Conservation (phyloP, 2,329 filamentous ascomycete genomes). For the Colletotrichum siamense region DNA sequence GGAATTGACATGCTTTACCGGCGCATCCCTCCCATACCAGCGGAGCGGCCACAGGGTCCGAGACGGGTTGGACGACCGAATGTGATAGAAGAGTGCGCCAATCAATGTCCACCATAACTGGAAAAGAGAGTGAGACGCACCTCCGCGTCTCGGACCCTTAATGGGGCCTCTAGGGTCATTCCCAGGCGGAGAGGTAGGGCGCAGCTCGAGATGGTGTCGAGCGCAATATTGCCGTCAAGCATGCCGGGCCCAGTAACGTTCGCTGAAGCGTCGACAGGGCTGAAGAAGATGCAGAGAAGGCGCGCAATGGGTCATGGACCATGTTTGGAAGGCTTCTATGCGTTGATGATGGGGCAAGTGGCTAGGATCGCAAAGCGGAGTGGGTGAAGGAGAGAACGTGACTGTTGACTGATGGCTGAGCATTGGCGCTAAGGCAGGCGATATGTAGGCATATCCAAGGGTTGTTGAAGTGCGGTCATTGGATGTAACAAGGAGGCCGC, state of each 20-base stretch:
- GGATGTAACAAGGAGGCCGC: conserved; percentile 8
- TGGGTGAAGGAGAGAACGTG: neutral
- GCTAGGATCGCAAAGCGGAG: neutral
- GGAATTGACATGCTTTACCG: neutral
- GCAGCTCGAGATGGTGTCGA: neutral
- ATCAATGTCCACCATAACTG: neutral
- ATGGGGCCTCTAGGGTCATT: neutral
- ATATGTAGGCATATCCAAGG: neutral
- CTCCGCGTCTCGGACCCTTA: neutral
- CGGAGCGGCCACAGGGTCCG: neutral
- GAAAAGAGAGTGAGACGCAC: neutral
- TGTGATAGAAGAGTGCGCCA: neutral
- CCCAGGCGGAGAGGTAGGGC: neutral
- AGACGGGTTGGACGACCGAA: neutral
- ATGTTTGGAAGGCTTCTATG: neutral
- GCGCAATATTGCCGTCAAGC: neutral
- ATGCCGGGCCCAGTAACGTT: neutral
- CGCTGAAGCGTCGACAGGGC: conserved; percentile 5
- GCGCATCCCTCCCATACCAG: conserved; percentile 2
- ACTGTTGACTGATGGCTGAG: conserved; percentile 7
- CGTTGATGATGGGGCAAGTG: neutral
- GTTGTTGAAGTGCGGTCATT: neutral
- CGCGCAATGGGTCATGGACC: neutral
- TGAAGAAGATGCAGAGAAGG: conserved; percentile 14
- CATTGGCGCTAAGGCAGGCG: conserved; percentile 9